Evolutionary conservation across 1,284 basidiomycete genomes (phyloP), one percentile per base, ranked within the genome.

Genomic region (Cutaneotrichosporon dermatis): DNA sequence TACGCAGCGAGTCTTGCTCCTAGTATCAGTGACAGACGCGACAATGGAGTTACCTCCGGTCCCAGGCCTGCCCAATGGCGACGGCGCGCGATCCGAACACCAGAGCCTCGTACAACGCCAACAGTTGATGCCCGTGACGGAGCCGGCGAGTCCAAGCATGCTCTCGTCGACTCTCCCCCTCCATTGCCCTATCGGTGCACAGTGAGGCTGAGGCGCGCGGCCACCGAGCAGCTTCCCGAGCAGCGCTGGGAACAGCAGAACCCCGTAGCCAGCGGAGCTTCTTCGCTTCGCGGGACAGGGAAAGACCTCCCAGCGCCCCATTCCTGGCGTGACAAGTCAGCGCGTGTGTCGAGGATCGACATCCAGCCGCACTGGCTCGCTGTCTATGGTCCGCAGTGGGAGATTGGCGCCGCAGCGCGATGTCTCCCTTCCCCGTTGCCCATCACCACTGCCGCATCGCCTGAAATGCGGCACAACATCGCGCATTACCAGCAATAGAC

Each of bases 331-430:
- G 9, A 44, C 57, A n/a, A 42, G 35, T 4, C 54, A 54, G 11
- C 60, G 64, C 5, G 66, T 5, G 55, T 59, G 1, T 65, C 66
- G 10, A 58, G 43, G 62, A 4, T 75, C 73, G 10, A 69, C 66
- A 2, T 69, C 73, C 2, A 70, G 68, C 49, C 66, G 72, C 44
- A 64, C 73, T 0, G 75, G 73, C 4, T 72, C 71, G n/a, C 54
- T 76, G 8, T 65, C 72, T 3, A 64, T 75, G 16, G 73, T 75
- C 6, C 65, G 73, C 35, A 70, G 64, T 9, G 67, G 69, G 25
- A 63, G 71, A 36, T 54, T 69, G 15, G 68, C 70, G 45, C 55
- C 61, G 51, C 55, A 62, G 59, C 62, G 61, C 25, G 58, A 63
- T 11, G 51, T 33, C 9, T 56, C 48, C 8, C 48, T 48, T 8